Percentiles rank a stretch among this genome's conserved stretches.
Conservation (phyloP, 2,329 filamentous ascomycete species). For the Ophiostoma sp. region DNA sequence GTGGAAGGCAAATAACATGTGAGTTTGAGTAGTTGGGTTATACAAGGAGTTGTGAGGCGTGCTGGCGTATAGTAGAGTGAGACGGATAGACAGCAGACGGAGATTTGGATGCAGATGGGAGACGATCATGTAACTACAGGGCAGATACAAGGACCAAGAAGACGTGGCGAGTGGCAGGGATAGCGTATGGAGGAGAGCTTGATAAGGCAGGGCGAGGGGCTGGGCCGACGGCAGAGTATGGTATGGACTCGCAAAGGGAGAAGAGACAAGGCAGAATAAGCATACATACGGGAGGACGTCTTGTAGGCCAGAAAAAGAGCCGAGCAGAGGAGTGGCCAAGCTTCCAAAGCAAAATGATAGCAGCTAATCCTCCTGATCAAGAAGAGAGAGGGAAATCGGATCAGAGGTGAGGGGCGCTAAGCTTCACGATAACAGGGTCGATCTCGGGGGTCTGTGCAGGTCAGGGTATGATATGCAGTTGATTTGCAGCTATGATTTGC, state of each 20-base stretch:
- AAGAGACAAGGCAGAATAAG: neutral
- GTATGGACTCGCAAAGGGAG: neutral
- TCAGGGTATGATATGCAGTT: conserved; percentile 5
- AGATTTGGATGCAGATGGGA: neutral
- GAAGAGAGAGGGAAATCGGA: too few species aligned
- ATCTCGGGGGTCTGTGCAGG: conserved; percentile 7
- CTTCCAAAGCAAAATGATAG: neutral
- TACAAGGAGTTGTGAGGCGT: neutral
- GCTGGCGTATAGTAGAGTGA: neutral
- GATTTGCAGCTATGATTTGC: neutral
- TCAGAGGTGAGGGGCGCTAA: too few species aligned
- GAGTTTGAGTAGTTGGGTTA: neutral
- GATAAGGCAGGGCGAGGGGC: neutral
- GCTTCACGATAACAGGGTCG: neutral
- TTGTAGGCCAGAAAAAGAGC: too few species aligned
- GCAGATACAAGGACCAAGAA: neutral
- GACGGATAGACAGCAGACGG: neutral
- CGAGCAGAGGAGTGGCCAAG: neutral
- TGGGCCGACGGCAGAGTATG: neutral
- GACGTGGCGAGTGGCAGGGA: neutral
- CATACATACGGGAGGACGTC: too few species aligned
- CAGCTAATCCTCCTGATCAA: neutral
- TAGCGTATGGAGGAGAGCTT: neutral
- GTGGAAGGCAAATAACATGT: neutral
- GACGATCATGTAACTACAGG: neutral